Conservation (phyloP, 2,329 filamentous ascomycete genomes). For the Botrytis porri region DNA sequence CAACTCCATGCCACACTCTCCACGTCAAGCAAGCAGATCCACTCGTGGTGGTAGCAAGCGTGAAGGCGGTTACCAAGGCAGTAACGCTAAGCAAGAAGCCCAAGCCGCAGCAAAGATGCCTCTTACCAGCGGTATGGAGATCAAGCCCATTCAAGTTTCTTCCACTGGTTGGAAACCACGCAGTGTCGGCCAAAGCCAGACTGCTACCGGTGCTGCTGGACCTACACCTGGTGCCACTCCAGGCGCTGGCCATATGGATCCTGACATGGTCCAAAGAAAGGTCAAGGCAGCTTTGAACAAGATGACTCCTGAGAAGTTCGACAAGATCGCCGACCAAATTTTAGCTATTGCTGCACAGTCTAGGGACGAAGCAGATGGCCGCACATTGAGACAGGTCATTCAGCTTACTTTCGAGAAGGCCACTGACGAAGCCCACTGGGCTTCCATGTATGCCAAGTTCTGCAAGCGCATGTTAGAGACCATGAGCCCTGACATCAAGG, state of each 20-base stretch:
- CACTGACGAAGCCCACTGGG: conserved; percentile 97
- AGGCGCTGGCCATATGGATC: conserved; percentile 65
- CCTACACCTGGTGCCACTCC: conserved; percentile 46
- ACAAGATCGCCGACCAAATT: conserved; percentile 91
- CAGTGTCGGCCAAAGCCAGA: conserved; percentile 54
- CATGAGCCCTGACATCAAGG: conserved; percentile 92
- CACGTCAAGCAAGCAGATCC: conserved; percentile 61
- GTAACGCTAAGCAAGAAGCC: conserved; percentile 53
- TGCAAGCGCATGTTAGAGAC: conserved; percentile 94
- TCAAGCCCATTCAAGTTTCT: conserved; percentile 74
- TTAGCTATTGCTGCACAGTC: conserved; percentile 90
- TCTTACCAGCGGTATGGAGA: conserved; percentile 75
- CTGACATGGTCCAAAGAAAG: conserved; percentile 94
- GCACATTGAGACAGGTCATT: conserved; percentile 94
- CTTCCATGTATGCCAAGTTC: conserved; percentile 98
- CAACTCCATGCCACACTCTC: conserved; percentile 64
- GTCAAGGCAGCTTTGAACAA: conserved; percentile 98
- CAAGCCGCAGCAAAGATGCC: conserved; percentile 85
- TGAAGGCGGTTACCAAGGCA: conserved; percentile 45
- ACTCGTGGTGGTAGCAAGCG: conserved; percentile 64
- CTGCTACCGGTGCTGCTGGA: conserved; percentile 41
- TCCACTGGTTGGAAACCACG: conserved; percentile 85
- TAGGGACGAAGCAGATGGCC: conserved; percentile 90
- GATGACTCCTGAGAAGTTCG: conserved; percentile 99
- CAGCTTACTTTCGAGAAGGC: conserved; percentile 99